Evolutionary conservation across 495 filamentous ascomycete genomes (phyloP).

Genomic region (Ramalina intermedia): DNA sequence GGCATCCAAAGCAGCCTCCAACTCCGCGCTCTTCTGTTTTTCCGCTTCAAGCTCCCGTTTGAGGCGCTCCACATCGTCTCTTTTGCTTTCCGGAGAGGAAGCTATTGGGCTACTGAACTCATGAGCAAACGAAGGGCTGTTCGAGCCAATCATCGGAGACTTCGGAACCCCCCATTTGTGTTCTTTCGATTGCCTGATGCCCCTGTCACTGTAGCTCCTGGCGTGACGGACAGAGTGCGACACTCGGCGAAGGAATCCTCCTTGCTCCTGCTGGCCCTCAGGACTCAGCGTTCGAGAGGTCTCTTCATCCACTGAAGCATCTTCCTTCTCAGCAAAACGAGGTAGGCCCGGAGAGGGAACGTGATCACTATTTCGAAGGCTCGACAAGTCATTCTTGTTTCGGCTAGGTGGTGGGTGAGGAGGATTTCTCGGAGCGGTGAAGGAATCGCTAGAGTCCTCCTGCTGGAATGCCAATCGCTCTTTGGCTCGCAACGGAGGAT

Average conservation of each 20-base stretch:
- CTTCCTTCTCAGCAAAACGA: conserved; percentile 57
- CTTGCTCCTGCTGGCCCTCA: conserved; percentile 39
- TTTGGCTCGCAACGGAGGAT: conserved; percentile 13
- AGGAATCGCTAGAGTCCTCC: conserved; percentile 34
- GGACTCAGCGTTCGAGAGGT: conserved; percentile 66
- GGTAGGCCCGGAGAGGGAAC: conserved; percentile 51
- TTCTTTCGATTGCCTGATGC: conserved; percentile 31
- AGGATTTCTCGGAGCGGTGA: conserved; percentile 46
- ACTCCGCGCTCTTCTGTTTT: conserved; percentile 66
- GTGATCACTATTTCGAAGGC: conserved; percentile 18
- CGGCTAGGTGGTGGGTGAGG: conserved; percentile 46
- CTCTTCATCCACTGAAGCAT: conserved; percentile 84
- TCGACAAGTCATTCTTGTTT: conserved; percentile 23
- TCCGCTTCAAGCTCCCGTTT: conserved; percentile 68
- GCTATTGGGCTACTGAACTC: conserved; percentile 66
- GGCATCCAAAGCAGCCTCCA: conserved; percentile 56
- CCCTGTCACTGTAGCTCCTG: conserved; percentile 71
- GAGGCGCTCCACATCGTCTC: conserved; percentile 59
- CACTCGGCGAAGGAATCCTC: conserved; percentile 69
- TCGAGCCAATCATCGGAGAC: conserved; percentile 55
- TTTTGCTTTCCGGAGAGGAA: conserved; percentile 38
- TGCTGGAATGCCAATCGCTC: conserved; percentile 7
- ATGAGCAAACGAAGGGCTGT: conserved; percentile 24
- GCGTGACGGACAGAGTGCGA: conserved; percentile 89
- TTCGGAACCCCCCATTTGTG: conserved; percentile 46